Base-by-base conservation (phyloP, 768 basidiomycete species). In the Pleurotus salmoneostramineus region DNA sequence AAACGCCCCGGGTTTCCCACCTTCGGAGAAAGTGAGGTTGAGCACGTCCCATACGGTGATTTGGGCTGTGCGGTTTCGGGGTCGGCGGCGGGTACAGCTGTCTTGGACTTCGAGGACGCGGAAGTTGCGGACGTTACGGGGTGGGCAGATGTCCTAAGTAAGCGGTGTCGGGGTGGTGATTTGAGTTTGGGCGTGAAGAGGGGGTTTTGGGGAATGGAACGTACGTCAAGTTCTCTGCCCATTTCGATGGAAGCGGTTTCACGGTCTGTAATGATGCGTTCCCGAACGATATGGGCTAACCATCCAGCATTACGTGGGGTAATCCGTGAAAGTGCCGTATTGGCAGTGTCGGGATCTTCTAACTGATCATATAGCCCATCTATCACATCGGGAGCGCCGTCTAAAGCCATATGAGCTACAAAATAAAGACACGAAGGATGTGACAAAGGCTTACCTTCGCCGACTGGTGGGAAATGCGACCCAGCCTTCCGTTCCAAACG, bases 21-120 rank as follows among this genome's bases (percentile, higher is more conserved):
- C 82, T 60, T 89, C 87, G 21, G 73, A 72, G n/a, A 75, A 63
- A 0, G 72, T 74, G 31, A 89, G 59, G 10, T 73, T 73, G 3
- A 82, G 71, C 2, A 83, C 86, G 64, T 95, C 91, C 92, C 92
- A 95, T 3, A 95, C 80, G 0, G 89, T 95, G 56, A 98, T 62
- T 66, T 91, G 89, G 0, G 87, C 94, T 1, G 72, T 77, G 50
- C 91, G 80, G 59, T 80, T 74, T 6, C 82, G 73, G 0, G 79
- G 77, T 52, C 79, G 74, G 59, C 79, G 77, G 0, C 66, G 62
- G 31, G 83, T 86, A 36, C 77, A 75, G 14, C 83, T 81, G 65
- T 91, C 95, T 61, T 81, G 74, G 12, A 88, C 78, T 11, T 85
- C 74, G 12, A 94, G 66, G 4, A 95, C 83, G 44, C 92, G 78